Conservation (phyloP, 192 early-diverging fungal genomes). For the Coemansia sp. region DNA sequence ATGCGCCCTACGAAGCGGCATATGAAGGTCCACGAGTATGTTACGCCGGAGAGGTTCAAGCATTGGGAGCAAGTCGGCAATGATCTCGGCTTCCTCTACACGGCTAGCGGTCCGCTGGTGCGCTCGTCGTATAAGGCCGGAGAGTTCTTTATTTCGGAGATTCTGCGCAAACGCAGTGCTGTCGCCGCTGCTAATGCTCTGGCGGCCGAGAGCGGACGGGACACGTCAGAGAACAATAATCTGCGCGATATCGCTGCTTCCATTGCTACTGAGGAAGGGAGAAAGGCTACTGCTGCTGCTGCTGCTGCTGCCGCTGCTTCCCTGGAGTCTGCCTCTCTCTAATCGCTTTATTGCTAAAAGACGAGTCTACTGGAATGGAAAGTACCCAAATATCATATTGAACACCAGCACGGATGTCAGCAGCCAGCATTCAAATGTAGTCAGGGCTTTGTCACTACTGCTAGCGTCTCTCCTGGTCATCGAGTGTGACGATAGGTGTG, state of each 20-base stretch:
- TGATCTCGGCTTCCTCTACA: constrained; percentile 89
- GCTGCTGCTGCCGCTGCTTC: neutral
- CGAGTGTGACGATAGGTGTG: neutral
- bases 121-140: constrained; percentile 96
- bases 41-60: constrained; percentile 88
- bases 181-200: constrained; percentile 19
- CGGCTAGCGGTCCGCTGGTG: constrained; percentile 93
- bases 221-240: neutral
- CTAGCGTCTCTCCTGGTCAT: neutral
- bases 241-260: constrained; percentile 44
- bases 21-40: constrained; percentile 96
- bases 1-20: constrained; percentile 99
- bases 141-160: constrained; percentile 94
- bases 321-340: neutral
- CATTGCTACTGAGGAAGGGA: constrained; percentile 40
- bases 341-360: neutral
- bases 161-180: constrained; percentile 57
- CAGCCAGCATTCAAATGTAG: neutral
- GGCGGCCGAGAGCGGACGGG: neutral
- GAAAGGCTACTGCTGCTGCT: neutral
- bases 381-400: neutral
- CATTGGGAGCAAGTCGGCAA: constrained; percentile 79
- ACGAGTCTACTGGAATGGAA: neutral
- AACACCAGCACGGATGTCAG: neutral
- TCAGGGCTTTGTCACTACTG: neutral